Evolutionary conservation across 2,329 filamentous ascomycete genomes (phyloP).

Genomic region (Acephala macrosclerotiorum): DNA sequence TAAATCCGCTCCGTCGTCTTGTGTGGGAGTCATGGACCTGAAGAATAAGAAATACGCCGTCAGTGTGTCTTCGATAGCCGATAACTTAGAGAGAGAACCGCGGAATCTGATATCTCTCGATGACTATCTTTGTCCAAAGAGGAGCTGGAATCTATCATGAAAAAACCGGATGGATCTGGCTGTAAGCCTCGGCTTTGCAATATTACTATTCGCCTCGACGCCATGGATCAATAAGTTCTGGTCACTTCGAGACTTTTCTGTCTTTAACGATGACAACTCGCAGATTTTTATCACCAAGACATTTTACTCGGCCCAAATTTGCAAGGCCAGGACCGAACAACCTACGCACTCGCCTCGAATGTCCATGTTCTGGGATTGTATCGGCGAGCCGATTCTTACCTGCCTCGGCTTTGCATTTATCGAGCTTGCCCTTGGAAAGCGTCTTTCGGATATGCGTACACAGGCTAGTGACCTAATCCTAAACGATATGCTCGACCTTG

Average conservation of each 20-base stretch:
- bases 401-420: conserved; percentile 24
- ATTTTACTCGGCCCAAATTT: conserved; percentile 21
- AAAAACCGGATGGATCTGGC: conserved; percentile 22
- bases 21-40: neutral
- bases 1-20: neutral
- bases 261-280: conserved; percentile 17
- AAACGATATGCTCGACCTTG: conserved; percentile 18
- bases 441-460: conserved; percentile 18
- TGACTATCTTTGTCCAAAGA: conserved; percentile 15
- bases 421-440: conserved; percentile 23
- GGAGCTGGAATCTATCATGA: conserved; percentile 4
- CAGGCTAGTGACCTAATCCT: neutral
- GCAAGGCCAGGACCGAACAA: neutral
- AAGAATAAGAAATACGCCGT: conserved; percentile 3
- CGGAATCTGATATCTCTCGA: conserved; percentile 13
- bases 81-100: conserved; percentile 6
- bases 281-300: conserved; percentile 25
- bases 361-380: conserved; percentile 20
- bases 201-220: conserved; percentile 21
- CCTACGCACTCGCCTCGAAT: conserved; percentile 8
- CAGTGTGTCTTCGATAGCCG: conserved; percentile 12
- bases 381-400: conserved; percentile 22
- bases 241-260: conserved; percentile 23
- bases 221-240: conserved; percentile 20
- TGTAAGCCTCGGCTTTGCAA: conserved; percentile 17